phyloP scores from a whole-genome alignment of 2,329 filamentous ascomycete genomes.

The Didymella pinodella region DNA sequence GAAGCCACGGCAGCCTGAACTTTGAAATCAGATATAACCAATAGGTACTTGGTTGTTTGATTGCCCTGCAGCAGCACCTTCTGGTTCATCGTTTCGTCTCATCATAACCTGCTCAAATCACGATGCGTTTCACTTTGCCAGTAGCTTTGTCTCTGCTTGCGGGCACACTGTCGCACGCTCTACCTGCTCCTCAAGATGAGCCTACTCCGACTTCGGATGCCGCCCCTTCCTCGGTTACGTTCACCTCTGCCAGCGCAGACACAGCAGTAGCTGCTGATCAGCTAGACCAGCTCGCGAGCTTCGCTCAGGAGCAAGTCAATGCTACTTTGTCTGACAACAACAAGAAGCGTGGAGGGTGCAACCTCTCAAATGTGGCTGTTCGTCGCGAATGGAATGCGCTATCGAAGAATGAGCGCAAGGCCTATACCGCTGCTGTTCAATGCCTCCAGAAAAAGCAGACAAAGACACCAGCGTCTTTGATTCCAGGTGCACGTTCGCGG shows the following conservation, averaged over 20 bases:
- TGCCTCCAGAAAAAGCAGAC: slow-evolving; percentile 43
- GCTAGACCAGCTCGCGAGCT: slow-evolving; percentile 33
- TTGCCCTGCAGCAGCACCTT: slow-evolving; percentile 9
- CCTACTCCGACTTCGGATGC: slow-evolving; percentile 11
- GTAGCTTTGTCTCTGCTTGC: slow-evolving; percentile 35
- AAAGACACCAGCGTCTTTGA: slow-evolving; percentile 37
- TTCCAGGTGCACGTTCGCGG: slow-evolving; percentile 44
- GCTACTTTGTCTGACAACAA: slow-evolving; percentile 23
- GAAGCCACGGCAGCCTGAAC: background rate
- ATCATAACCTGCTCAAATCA: slow-evolving; percentile 12
- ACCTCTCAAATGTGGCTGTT: slow-evolving; percentile 35
- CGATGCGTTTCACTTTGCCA: slow-evolving; percentile 39
- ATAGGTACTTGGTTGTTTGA: background rate
- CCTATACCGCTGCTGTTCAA: slow-evolving; percentile 49
- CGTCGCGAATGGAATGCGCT: slow-evolving; percentile 42
- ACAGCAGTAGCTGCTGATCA: slow-evolving; percentile 35
- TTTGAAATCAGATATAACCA: slow-evolving; percentile 7
- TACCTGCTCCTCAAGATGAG: slow-evolving; percentile 34
- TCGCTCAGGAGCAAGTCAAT: slow-evolving; percentile 32
- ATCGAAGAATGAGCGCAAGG: slow-evolving; percentile 39
- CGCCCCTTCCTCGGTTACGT: slow-evolving; percentile 18
- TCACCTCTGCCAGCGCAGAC: slow-evolving; percentile 32
- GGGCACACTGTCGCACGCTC: slow-evolving; percentile 34
- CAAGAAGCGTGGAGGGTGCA: slow-evolving; percentile 37
- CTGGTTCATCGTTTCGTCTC: slow-evolving; percentile 6